These are phyloP conservation scores for Carallia pectinifolia DNA, from an alignment of 345 rosid species.

Conservation along the genomic window DNA sequence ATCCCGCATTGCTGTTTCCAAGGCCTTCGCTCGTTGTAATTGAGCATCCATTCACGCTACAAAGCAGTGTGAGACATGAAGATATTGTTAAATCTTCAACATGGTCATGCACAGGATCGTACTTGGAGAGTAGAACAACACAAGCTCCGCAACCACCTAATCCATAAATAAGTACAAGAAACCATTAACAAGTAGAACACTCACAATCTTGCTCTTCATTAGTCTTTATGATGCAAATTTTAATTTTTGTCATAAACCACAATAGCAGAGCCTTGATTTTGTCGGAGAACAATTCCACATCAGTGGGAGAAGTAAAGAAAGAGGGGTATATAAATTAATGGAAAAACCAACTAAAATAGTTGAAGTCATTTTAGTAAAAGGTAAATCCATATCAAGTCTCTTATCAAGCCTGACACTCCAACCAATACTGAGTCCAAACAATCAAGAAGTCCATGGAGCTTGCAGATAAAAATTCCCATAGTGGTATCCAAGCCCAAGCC, in stretches of 20 bases:
- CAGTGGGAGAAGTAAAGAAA: too few species aligned
- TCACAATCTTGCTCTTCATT: not conserved
- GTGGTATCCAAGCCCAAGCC: too few species aligned
- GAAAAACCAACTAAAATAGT: too few species aligned
- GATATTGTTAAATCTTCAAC: conserved; percentile 60
- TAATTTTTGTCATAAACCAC: not conserved
- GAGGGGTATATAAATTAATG: too few species aligned
- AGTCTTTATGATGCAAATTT: too few species aligned
- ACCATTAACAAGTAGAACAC: not conserved
- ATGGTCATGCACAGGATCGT: conserved; percentile 43
- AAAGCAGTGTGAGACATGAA: conserved; percentile 87
- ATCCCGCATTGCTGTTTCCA: conserved; percentile 70
- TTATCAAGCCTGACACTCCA: too few species aligned
- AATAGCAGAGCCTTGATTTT: not conserved
- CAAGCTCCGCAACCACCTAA: conserved; percentile 98
- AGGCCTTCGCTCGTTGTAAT: conserved; percentile 85
- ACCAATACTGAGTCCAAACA: too few species aligned
- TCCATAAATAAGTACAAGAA: conserved; percentile 9
- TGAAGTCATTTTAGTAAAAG: too few species aligned
- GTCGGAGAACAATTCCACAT: too few species aligned
- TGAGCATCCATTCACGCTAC: conserved; percentile 73
- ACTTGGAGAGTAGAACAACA: conserved; percentile 64
- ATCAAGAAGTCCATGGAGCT: too few species aligned
- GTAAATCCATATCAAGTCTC: too few species aligned
- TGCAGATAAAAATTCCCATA: too few species aligned